Conservation (phyloP, 2,329 filamentous ascomycete species). For the Clarireedia homoeocarpa region DNA sequence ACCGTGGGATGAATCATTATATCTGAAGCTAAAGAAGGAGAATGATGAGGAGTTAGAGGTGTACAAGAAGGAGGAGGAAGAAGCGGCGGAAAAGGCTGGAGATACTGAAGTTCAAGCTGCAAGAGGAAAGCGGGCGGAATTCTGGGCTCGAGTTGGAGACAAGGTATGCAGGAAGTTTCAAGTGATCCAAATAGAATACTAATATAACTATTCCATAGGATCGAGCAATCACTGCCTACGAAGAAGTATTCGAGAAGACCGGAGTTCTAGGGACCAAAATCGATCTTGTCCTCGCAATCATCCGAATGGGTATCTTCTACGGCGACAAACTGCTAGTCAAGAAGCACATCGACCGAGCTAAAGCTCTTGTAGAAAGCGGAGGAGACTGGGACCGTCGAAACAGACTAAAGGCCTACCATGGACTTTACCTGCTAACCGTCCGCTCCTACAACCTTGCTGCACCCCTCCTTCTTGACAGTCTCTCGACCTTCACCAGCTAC, state of each 20-base stretch:
- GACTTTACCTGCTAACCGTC: conserved; percentile 83
- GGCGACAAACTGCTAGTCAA: conserved; percentile 87
- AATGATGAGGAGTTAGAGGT: conserved; percentile 71
- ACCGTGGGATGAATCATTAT: conserved; percentile 86
- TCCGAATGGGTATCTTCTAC: conserved; percentile 92
- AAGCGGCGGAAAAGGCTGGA: conserved; percentile 90
- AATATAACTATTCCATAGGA: conserved; percentile 50
- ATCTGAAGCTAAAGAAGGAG: conserved; percentile 66
- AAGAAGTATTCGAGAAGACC: conserved; percentile 94
- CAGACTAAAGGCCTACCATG: conserved; percentile 96
- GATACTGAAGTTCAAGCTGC: conserved; percentile 93
- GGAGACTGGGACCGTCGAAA: conserved; percentile 99
- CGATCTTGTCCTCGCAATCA: conserved; percentile 91
- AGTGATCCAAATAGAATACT: neutral
- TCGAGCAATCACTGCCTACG: conserved; percentile 86
- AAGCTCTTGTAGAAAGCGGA: conserved; percentile 83
- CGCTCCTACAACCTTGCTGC: conserved; percentile 86
- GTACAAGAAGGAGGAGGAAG: conserved; percentile 81
- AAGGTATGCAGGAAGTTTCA: conserved; percentile 53
- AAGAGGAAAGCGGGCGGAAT: conserved; percentile 89
- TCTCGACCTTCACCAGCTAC: conserved; percentile 97
- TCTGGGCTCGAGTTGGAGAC: conserved; percentile 91
- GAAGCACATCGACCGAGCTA: conserved; percentile 87
- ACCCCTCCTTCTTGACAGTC: conserved; percentile 87
- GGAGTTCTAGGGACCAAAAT: conserved; percentile 95